Percentiles rank a stretch among this genome's conserved stretches.
Conservation (phyloP, 257 asterid genomes). For the Ocimum tenuiflorum region DNA sequence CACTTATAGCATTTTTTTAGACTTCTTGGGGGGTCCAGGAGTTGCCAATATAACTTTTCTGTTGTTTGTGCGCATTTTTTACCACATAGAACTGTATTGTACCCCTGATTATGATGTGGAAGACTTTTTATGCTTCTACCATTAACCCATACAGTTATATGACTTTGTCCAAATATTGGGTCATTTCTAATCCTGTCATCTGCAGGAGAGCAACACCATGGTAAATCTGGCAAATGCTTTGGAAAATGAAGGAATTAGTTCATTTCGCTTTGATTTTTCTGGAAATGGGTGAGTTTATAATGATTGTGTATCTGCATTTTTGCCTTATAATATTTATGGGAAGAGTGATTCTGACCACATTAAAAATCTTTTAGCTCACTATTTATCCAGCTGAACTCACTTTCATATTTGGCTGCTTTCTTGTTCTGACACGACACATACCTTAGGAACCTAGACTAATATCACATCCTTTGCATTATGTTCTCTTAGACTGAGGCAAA, state of each 20-base stretch:
- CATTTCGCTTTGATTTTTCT: slow-evolving; percentile 74
- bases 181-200: slow-evolving; percentile 5
- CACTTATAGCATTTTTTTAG: too few species aligned
- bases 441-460: background rate
- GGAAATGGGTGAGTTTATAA: slow-evolving; percentile 68
- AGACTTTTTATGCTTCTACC: background rate
- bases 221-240: slow-evolving; percentile 50
- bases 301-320: background rate
- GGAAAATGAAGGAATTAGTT: slow-evolving; percentile 68
- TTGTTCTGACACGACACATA: background rate
- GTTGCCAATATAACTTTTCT: too few species aligned
- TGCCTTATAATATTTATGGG: background rate
- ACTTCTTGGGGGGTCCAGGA: too few species aligned
- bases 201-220: slow-evolving; percentile 37
- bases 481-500: background rate
- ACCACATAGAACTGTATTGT: background rate
- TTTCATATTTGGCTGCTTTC: background rate
- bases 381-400: background rate
- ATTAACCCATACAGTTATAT: background rate
- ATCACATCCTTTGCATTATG: background rate
- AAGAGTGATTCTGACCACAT: background rate
- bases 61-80: too few species aligned
- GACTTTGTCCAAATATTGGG: background rate
- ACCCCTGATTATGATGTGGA: background rate
- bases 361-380: background rate